phyloP scores from a whole-genome alignment of 192 early-diverging fungal genomes.

The Ramicandelaber brevisporus region DNA sequence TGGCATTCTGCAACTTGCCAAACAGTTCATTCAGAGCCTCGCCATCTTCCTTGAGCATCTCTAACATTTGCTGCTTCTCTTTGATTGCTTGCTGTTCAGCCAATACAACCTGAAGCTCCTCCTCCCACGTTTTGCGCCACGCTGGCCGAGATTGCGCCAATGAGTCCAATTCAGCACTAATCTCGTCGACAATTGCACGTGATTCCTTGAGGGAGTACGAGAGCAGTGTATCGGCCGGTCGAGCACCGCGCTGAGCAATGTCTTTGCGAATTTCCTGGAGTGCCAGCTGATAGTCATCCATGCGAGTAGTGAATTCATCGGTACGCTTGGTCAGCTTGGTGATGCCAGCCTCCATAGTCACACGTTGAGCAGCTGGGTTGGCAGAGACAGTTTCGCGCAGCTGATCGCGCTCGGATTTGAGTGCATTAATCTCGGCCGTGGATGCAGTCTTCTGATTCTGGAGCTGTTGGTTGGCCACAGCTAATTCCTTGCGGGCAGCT shows the following conservation, averaged over 20 bases:
- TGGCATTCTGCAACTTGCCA: constrained; percentile 30
- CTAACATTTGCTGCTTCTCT: constrained; percentile 43
- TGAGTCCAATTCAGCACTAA: too few relatives aligned
- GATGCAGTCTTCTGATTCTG: constrained; percentile 5
- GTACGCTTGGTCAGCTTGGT: constrained; percentile 14
- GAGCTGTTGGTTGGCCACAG: constrained; percentile 5
- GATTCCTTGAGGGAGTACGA: constrained; percentile 21
- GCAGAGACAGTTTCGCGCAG: constrained; percentile 1
- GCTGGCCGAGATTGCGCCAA: constrained; percentile 34
- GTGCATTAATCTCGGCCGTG: neutral
- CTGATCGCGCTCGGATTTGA: too few relatives aligned
- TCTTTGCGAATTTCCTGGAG: constrained; percentile 50
- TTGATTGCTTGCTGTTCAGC: constrained; percentile 58
- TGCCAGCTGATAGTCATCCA: constrained; percentile 38
- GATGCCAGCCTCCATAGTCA: constrained; percentile 30
- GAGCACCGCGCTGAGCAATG: constrained; percentile 34
- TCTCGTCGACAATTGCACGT: constrained; percentile 21
- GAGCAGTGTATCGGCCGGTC: constrained; percentile 26
- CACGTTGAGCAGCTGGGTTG: constrained; percentile 11
- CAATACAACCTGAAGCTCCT: constrained; percentile 54
- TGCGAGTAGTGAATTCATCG: constrained; percentile 17
- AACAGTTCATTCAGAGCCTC: constrained; percentile 27
- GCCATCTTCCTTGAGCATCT: constrained; percentile 37
- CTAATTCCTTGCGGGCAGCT: constrained; percentile 8
- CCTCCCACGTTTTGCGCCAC: constrained; percentile 68